Percentiles rank a stretch among this genome's conserved stretches.
phyloP scores from a whole-genome alignment of 352 stramenopile genomes.

The Plasmopara muralis region DNA sequence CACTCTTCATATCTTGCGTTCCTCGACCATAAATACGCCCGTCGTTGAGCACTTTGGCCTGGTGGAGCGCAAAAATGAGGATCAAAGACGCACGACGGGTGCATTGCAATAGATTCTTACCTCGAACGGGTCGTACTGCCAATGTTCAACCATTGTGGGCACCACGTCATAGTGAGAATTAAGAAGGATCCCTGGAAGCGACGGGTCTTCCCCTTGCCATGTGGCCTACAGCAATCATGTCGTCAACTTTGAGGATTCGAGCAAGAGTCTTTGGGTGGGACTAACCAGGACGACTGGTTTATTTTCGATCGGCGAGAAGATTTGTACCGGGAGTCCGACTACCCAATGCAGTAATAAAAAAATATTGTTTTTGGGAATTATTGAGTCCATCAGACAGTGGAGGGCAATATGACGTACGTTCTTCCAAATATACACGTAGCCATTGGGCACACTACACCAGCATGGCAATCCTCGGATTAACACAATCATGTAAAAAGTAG shows the following conservation, averaged over 20 bases:
- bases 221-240: constrained; percentile 30
- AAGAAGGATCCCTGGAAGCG: constrained; percentile 87
- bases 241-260: background rate
- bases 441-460: constrained; percentile 50
- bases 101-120: constrained; percentile 15
- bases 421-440: constrained; percentile 49
- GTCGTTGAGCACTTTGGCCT: constrained; percentile 81
- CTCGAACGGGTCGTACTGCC: constrained; percentile 90
- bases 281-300: constrained; percentile 88
- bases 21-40: constrained; percentile 91
- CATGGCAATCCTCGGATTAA: too few relatives aligned
- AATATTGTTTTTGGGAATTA: background rate
- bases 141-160: constrained; percentile 81
- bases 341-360: background rate
- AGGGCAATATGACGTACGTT: constrained; percentile 24
- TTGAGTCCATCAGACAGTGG: background rate
- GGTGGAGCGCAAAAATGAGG: background rate
- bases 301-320: constrained; percentile 53
- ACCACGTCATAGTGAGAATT: constrained; percentile 98
- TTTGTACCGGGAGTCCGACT: constrained; percentile 40
- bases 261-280: background rate
- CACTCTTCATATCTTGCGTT: constrained; percentile 96
- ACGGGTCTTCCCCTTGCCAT: constrained; percentile 83
- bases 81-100: background rate
- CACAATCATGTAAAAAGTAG: background rate